Evolutionary conservation across 768 basidiomycete genomes (phyloP).

Genomic region (Glaciozyma antarctica): DNA sequence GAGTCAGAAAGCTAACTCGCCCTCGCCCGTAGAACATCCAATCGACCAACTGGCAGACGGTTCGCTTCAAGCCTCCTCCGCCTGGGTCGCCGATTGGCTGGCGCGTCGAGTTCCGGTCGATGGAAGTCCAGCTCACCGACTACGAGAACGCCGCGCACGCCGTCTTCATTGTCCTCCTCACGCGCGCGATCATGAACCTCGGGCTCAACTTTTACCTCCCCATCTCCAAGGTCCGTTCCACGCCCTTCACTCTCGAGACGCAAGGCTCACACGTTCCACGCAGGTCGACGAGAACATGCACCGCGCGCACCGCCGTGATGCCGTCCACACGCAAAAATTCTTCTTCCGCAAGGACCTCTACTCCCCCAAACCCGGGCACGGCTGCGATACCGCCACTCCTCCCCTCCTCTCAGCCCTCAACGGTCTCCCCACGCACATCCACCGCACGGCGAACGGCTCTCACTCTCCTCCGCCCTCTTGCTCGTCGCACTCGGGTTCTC

Average conservation of each 20-base stretch:
- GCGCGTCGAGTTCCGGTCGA: slow-evolving; percentile 96
- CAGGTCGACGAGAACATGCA: slow-evolving; percentile 97
- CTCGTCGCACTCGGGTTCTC: slow-evolving; percentile 22
- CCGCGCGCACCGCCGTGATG: slow-evolving; percentile 74
- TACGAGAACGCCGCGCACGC: slow-evolving; percentile 98
- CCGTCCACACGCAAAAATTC: slow-evolving; percentile 63
- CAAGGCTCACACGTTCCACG: background rate
- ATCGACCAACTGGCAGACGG: slow-evolving; percentile 99
- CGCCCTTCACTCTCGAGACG: too few relatives aligned
- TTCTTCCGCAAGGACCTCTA: slow-evolving; percentile 83
- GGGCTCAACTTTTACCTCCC: slow-evolving; percentile 92
- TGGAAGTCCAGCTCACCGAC: slow-evolving; percentile 98
- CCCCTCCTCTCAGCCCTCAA: slow-evolving; percentile 11
- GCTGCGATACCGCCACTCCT: slow-evolving; percentile 13
- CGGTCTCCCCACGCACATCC: slow-evolving; percentile 23
- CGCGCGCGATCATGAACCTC: slow-evolving; percentile 83
- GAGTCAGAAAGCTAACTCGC: background rate
- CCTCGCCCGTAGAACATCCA: slow-evolving; percentile 66
- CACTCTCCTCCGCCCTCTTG: slow-evolving; percentile 9
- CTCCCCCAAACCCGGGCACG: slow-evolving; percentile 34
- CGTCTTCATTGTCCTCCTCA: slow-evolving; percentile 86
- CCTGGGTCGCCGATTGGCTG: slow-evolving; percentile 86
- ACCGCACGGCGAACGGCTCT: slow-evolving; percentile 31
- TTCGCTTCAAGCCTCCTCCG: slow-evolving; percentile 97
- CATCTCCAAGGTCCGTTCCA: slow-evolving; percentile 69